phyloP scores from a whole-genome alignment of 306 rosid genomes.

The Glycine soja region DNA sequence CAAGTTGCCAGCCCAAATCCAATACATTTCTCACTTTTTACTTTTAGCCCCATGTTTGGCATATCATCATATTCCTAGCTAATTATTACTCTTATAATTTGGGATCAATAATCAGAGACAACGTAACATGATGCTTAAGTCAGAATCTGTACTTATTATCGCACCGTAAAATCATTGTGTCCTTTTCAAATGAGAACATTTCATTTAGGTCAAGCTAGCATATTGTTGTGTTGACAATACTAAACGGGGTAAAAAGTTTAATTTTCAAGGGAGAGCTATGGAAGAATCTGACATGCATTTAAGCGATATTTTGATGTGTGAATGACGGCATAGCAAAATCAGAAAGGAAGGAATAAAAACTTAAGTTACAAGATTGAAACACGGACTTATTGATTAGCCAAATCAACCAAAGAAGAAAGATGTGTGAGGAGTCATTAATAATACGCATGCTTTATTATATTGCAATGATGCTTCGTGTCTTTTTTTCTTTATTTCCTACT shows the following conservation, averaged over 20 bases:
- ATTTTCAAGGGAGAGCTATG: background rate
- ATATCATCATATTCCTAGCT: background rate
- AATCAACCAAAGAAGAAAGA: slow-evolving; percentile 54
- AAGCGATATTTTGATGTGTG: slow-evolving; percentile 8
- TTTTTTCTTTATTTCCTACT: slow-evolving; percentile 45
- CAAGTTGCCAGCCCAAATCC: background rate
- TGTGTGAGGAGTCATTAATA: slow-evolving; percentile 49
- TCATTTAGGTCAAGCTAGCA: slow-evolving; percentile 42
- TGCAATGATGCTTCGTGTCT: slow-evolving; percentile 65
- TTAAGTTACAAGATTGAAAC: slow-evolving; percentile 53
- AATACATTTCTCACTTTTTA: background rate
- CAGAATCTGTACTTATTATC: slow-evolving; percentile 30
- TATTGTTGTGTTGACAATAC: slow-evolving; percentile 36
- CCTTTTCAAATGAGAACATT: slow-evolving; percentile 50
- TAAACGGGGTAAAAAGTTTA: slow-evolving; percentile 7
- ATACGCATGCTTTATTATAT: slow-evolving; percentile 51
- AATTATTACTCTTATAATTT: background rate
- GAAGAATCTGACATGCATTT: too few relatives aligned
- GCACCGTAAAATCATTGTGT: slow-evolving; percentile 25
- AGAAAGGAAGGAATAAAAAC: slow-evolving; percentile 34
- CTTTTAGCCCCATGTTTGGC: background rate
- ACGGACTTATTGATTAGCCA: slow-evolving; percentile 62
- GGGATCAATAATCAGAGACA: slow-evolving; percentile 31
- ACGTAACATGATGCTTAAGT: slow-evolving; percentile 18
- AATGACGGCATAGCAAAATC: slow-evolving; percentile 18